These are phyloP conservation scores for Schizochytrium sp. DNA, from an alignment of 108 stramenopile species.

Conservation along the genomic window DNA sequence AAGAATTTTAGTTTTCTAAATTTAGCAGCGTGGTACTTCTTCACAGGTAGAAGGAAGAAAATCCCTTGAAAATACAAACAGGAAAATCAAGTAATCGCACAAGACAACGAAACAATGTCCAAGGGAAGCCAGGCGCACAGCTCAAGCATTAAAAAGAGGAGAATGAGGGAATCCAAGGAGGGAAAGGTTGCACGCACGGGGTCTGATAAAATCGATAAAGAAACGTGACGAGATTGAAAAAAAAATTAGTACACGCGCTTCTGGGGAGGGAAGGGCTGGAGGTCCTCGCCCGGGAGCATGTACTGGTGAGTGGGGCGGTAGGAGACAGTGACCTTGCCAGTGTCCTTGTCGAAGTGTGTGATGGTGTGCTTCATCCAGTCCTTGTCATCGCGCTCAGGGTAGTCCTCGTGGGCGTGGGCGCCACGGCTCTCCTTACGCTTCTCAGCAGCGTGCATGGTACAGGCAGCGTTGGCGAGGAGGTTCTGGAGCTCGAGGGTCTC, in stretches of 20 bases:
- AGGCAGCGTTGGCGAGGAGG: slow-evolving; percentile 90
- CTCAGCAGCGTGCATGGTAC: slow-evolving; percentile 97
- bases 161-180: no score
- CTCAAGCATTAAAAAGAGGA: no score
- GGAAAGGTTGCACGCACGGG: no score
- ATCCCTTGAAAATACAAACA: not conserved
- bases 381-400: slow-evolving; percentile 91
- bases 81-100: not conserved
- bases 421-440: slow-evolving; percentile 94
- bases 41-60: not conserved
- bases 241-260: slow-evolving; percentile 92
- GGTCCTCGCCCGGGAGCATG: slow-evolving; percentile 95
- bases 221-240: not conserved
- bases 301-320: slow-evolving; percentile 95
- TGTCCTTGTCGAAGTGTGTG: slow-evolving; percentile 90
- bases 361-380: slow-evolving; percentile 99
- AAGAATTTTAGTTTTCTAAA: no score
- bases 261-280: slow-evolving; percentile 89
- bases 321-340: slow-evolving; percentile 85
- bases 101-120: no score
- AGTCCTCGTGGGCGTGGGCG: slow-evolving; percentile 98
- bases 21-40: no score
- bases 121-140: no score
- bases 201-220: not conserved
- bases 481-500: slow-evolving; percentile 94